Base-by-base conservation (phyloP, 2,329 filamentous ascomycete species). In the Graphilbum ipis-grandicollis region DNA sequence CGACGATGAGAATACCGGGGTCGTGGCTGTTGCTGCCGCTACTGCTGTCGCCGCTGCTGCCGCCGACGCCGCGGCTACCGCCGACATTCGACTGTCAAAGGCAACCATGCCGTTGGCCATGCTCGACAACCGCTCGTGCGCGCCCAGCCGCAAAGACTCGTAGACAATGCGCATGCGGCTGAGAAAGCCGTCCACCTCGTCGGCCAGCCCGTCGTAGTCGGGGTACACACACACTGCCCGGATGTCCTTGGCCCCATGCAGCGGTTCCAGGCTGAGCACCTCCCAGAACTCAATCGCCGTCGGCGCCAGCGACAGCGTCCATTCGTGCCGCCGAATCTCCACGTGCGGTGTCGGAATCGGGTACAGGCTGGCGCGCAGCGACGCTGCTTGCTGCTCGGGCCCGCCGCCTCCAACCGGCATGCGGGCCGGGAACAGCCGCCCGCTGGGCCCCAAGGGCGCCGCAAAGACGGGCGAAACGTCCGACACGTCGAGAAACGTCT, bases 251-350 rank as follows among this genome's bases (percentile, higher is more conserved):
- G 62, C 50, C 0, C 80, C 79, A 40, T 71, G 71, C 9, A 71
- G 71, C 4, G 83, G 83, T 2, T 72, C 72, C 2, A 93, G 63
- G 0, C 81, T 79, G 15, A 92, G 59, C 33, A 76, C 75, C 50
- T 90, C 82, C 84, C 83, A 92, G 49, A 90, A 93, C 1, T 67
- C 59, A 17, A 88, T 59, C 0, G 80, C 78, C 1, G 81, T 71
- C 2, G 83, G 79, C 18, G 88, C 60, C 29, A 92, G 62, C 10
- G 84, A 82, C 39, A 85, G 67, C 34, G 68, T 70, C 2, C 66
- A 65, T 29, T 84, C 78, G 17, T 74, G 70, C 37, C 82, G 67
- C 34, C 76, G 75, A 10, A 92, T 62, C 44, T 82, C 75, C 28
- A 90, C 59, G 47, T 81, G 76, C 2, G 82, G 81, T 1, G 74